Percentiles rank a stretch among this genome's conserved stretches.
phyloP scores from a whole-genome alignment of 345 rosid genomes.

The Lagerstroemia speciosa region DNA sequence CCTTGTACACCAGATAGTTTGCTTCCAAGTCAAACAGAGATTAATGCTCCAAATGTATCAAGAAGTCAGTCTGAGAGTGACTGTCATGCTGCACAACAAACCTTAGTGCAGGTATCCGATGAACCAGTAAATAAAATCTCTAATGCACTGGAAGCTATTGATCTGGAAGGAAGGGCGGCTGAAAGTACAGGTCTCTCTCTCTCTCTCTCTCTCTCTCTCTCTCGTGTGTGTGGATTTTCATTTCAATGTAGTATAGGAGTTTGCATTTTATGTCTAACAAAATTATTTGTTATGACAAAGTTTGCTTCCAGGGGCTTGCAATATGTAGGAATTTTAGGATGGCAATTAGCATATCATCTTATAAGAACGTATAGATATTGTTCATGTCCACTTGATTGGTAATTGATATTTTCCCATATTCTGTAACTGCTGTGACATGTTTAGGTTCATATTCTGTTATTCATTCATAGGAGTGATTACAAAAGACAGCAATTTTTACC shows the following conservation, averaged over 20 bases:
- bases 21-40: constrained; percentile 24
- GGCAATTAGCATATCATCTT: too few species aligned
- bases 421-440: not conserved
- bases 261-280: not conserved
- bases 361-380: too few species aligned
- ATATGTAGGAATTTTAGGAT: too few species aligned
- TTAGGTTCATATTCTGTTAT: not conserved
- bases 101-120: constrained; percentile 17
- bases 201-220: constrained; percentile 5
- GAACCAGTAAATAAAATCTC: constrained; percentile 28
- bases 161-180: constrained; percentile 27
- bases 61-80: constrained; percentile 23
- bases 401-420: not conserved
- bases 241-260: not conserved
- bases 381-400: not conserved
- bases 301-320: not conserved
- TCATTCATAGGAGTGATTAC: not conserved
- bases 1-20: constrained; percentile 22
- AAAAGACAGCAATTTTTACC: not conserved
- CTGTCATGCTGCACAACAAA: constrained; percentile 10
- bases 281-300: not conserved
- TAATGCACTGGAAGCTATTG: constrained; percentile 27
- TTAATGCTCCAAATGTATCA: constrained; percentile 16
- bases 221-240: not conserved
- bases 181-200: constrained; percentile 32